A percentile compares a stretch with the other conserved stretches of the same genome.
Evolutionary conservation across 2,329 filamentous ascomycete genomes (phyloP).

Genomic region (Coccinonectria pachysandricola): DNA sequence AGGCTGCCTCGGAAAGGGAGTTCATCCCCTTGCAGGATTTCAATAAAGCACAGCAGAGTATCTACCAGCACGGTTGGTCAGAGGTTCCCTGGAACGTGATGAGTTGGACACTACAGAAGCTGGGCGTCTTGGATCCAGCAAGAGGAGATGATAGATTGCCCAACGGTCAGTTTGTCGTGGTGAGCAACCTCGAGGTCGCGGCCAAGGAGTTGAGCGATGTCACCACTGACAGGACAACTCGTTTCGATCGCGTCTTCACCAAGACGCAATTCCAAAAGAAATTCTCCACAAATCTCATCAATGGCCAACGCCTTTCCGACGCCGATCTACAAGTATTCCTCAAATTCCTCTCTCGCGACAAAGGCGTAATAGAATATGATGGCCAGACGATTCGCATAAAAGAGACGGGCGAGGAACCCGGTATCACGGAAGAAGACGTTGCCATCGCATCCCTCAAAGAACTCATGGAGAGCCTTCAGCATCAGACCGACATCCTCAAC

Average conservation of each 20-base stretch:
- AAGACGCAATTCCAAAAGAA: slow-evolving; percentile 51
- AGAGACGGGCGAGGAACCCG: slow-evolving; percentile 33
- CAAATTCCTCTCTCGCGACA: slow-evolving; percentile 59
- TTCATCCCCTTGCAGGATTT: slow-evolving; percentile 66
- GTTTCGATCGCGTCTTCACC: slow-evolving; percentile 59
- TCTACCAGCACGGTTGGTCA: slow-evolving; percentile 63
- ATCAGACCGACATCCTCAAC: slow-evolving; percentile 58
- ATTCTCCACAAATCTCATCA: slow-evolving; percentile 43
- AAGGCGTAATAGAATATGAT: slow-evolving; percentile 47
- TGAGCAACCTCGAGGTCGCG: slow-evolving; percentile 51
- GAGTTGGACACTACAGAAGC: slow-evolving; percentile 63
- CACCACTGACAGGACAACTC: slow-evolving; percentile 31
- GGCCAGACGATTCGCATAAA: slow-evolving; percentile 67
- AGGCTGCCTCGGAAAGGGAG: slow-evolving; percentile 58
- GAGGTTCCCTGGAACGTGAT: slow-evolving; percentile 59
- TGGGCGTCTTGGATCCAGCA: slow-evolving; percentile 48
- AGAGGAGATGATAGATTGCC: slow-evolving; percentile 45
- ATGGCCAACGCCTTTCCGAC: slow-evolving; percentile 43
- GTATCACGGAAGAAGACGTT: slow-evolving; percentile 66
- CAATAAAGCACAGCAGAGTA: slow-evolving; percentile 50
- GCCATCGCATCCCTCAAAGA: slow-evolving; percentile 78
- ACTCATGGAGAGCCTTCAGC: slow-evolving; percentile 62
- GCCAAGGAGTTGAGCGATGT: slow-evolving; percentile 43
- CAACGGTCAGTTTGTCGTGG: slow-evolving; percentile 53
- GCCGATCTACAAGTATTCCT: slow-evolving; percentile 61